phyloP scores from a whole-genome alignment of 2,329 filamentous ascomycete species.

The Helotiales sp. region DNA sequence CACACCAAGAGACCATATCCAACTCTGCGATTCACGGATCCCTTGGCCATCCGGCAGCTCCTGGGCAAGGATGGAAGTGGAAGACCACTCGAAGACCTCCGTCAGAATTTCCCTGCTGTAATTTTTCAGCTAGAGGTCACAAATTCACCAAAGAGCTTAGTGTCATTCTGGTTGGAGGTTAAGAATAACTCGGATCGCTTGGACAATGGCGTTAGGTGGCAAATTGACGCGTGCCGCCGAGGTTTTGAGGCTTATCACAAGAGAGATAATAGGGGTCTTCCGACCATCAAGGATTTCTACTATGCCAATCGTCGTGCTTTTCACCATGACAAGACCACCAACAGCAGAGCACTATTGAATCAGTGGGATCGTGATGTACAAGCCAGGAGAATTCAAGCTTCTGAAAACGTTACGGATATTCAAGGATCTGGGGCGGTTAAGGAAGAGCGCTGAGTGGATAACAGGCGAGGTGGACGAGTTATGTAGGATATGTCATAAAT shows the following conservation, averaged over 20 bases:
- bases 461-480: no score
- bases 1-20: neutral
- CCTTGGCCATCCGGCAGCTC: neutral
- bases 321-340: neutral
- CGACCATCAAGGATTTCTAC: neutral
- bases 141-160: no score
- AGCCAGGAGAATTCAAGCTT: neutral
- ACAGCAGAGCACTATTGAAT: no score
- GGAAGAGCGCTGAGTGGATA: no score
- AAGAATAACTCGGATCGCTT: neutral
- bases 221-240: neutral
- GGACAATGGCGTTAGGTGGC: neutral
- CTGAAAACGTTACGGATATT: no score
- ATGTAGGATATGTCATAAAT: no score
- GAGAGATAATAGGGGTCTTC: neutral
- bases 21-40: neutral
- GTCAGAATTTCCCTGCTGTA: neutral
- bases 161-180: neutral
- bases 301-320: neutral
- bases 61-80: neutral
- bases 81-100: neutral
- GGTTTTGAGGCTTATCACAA: slow-evolving; percentile 6
- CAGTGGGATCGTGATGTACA: neutral
- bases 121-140: neutral
- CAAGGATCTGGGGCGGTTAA: no score